These are phyloP conservation scores for Isabelozyma heimii DNA, from an alignment of 805 yeast species.

Conservation along the genomic window DNA sequence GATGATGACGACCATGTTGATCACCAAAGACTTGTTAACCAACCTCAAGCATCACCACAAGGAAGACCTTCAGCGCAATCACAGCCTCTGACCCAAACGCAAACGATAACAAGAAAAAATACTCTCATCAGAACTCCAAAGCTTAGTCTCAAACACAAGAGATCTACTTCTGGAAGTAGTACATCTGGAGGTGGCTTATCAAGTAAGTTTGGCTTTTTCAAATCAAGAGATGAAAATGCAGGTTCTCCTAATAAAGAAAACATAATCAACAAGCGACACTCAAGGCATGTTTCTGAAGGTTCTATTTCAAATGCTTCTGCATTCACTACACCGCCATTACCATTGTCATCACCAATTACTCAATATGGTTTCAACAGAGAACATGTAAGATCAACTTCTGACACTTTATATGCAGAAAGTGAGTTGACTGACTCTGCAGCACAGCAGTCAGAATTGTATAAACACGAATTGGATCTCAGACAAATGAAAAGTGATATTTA, in stretches of 20 bases:
- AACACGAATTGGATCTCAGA: conserved; percentile 2
- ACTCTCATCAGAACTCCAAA: conserved; percentile 30
- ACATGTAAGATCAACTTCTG: conserved; percentile 45
- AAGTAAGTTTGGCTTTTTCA: conserved; percentile 33
- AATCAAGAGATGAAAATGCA: conserved; percentile 16
- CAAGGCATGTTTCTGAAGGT: conserved; percentile 41
- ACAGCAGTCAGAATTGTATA: background rate
- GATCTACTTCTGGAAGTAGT: conserved; percentile 37
- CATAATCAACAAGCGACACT: conserved; percentile 22
- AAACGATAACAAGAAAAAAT: conserved; percentile 22
- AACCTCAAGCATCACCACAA: no score
- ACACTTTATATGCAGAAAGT: conserved; percentile 29
- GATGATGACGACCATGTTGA: background rate
- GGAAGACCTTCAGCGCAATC: no score
- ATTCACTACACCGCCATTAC: conserved; percentile 46
- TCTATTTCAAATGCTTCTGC: conserved; percentile 28
- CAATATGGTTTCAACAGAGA: conserved; percentile 11
- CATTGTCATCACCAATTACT: conserved; percentile 22
- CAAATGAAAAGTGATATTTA: conserved; percentile 35
- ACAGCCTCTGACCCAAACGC: no score
- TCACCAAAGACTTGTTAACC: no score
- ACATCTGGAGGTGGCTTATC: conserved; percentile 9
- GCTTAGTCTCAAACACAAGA: conserved; percentile 35
- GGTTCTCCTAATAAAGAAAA: background rate
- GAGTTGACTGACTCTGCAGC: background rate